A percentile compares a stretch with the other conserved stretches of the same genome.
phyloP scores from a whole-genome alignment of 2,329 filamentous ascomycete genomes.

The Daldinia sp. region DNA sequence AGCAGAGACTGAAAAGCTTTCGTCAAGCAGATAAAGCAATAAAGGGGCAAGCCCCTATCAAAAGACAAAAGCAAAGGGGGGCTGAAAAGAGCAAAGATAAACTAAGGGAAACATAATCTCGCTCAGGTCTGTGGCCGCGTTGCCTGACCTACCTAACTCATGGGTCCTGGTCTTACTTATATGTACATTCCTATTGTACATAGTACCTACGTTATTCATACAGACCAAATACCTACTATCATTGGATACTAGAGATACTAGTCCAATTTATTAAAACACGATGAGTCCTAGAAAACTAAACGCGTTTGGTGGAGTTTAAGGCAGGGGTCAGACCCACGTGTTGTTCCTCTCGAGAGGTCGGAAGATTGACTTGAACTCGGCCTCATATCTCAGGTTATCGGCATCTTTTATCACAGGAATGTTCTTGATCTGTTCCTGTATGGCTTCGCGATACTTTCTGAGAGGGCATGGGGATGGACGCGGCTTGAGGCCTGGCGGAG shows the following conservation, averaged over 20 bases:
- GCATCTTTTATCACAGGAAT: background rate
- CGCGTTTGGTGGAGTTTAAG: background rate
- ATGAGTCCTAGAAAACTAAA: background rate
- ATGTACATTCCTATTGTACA: background rate
- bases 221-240: background rate
- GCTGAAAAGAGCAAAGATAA: background rate
- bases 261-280: background rate
- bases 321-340: background rate
- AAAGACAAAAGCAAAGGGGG: background rate
- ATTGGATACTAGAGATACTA: background rate
- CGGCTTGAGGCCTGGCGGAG: background rate
- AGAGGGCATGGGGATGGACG: background rate
- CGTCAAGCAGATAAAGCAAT: background rate
- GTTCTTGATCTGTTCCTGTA: background rate
- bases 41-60: background rate
- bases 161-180: background rate
- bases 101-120: background rate
- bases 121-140: background rate
- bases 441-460: background rate
- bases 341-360: background rate
- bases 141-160: background rate
- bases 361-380: background rate
- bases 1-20: background rate
- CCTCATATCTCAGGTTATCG: background rate
- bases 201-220: background rate